These are phyloP conservation scores for Calonectria pauciramosa DNA, from an alignment of 2,329 filamentous ascomycete genomes.

Conservation along the genomic window DNA sequence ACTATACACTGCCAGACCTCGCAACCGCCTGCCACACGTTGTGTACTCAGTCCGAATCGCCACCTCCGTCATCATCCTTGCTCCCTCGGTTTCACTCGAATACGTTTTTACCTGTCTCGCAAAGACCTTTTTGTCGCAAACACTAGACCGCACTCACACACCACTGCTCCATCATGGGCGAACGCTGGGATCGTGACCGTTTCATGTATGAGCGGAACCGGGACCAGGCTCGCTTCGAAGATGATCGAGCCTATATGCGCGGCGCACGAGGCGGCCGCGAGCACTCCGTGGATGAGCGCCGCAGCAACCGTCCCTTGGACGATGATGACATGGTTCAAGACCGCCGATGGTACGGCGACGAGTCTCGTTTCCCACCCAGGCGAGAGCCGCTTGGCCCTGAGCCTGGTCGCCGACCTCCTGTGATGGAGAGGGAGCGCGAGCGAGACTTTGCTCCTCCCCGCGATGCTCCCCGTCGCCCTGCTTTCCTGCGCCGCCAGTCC, in stretches of 20 bases:
- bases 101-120: constrained; percentile 28
- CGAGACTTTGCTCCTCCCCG: constrained; percentile 58
- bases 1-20: constrained; percentile 1
- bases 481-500: constrained; percentile 83
- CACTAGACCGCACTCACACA: constrained; percentile 9
- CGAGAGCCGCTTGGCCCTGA: constrained; percentile 52
- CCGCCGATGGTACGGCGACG: constrained; percentile 69
- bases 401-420: constrained; percentile 66
- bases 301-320: constrained; percentile 60
- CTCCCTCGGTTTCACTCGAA: constrained; percentile 3
- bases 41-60: not conserved
- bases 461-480: constrained; percentile 71
- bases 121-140: constrained; percentile 25
- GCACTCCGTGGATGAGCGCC: constrained; percentile 62
- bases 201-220: constrained; percentile 54
- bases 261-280: constrained; percentile 57
- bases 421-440: constrained; percentile 69
- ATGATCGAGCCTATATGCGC: constrained; percentile 62
- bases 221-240: constrained; percentile 66
- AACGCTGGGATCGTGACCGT: constrained; percentile 70
- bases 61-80: not conserved
- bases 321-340: constrained; percentile 64
- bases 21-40: not conserved
- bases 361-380: constrained; percentile 55
- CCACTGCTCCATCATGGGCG: constrained; percentile 43